Evolutionary conservation across 305 asterid species (phyloP).

Genomic region (Plantago coronopus): DNA sequence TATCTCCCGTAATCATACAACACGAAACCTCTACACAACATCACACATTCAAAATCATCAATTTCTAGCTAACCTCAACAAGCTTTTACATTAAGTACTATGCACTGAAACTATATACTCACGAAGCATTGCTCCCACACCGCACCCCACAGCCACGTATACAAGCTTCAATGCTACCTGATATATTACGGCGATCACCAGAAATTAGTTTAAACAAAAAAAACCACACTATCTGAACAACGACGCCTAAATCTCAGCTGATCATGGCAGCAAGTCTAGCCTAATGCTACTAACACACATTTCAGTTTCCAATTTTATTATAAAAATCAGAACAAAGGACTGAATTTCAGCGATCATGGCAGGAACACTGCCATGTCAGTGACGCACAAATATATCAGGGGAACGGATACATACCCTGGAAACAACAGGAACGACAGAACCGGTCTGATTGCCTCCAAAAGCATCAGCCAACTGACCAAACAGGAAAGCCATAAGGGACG

Average conservation of each 20-base stretch:
- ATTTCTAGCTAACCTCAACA: neutral
- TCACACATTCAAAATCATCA: neutral
- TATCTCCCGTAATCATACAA: too few relatives aligned
- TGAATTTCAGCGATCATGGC: neutral
- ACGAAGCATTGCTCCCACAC: constrained; percentile 73
- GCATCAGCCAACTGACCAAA: constrained; percentile 71
- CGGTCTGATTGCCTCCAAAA: constrained; percentile 40
- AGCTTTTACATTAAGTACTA: neutral
- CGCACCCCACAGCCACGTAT: constrained; percentile 70
- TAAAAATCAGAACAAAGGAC: neutral
- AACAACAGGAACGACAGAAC: constrained; percentile 40
- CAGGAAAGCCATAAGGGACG: constrained; percentile 73
- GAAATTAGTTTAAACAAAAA: neutral
- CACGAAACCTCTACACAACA: too few relatives aligned
- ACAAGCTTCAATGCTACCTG: constrained; percentile 63
- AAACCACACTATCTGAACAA: neutral
- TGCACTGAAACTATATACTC: constrained; percentile 22
- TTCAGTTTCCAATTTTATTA: too few relatives aligned
- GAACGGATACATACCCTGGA: constrained; percentile 40
- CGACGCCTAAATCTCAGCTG: neutral
- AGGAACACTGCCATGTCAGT: too few relatives aligned
- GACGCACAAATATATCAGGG: too few relatives aligned
- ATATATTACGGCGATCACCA: neutral
- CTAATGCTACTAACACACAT: too few relatives aligned
- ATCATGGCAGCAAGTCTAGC: too few relatives aligned